Conservation (phyloP, 2,329 filamentous ascomycete genomes). For the Ophiostoma fasciatum region DNA sequence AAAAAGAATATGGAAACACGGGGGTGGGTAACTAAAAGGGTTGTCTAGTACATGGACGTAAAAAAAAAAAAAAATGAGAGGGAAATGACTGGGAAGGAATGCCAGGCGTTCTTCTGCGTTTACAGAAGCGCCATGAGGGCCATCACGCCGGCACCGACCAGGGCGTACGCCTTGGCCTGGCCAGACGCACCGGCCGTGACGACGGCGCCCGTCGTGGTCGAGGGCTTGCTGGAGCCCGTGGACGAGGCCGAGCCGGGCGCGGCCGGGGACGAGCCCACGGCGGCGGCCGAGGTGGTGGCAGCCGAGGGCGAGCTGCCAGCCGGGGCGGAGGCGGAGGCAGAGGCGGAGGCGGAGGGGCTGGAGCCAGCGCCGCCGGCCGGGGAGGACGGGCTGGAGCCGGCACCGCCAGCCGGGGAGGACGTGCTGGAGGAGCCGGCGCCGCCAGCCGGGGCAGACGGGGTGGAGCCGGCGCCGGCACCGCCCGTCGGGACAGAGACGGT, state of each 20-base stretch:
- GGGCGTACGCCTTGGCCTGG: conserved; percentile 22
- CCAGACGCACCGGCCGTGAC: conserved; percentile 24
- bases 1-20: conserved; percentile 4
- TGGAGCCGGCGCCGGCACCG: no score
- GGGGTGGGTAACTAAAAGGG: no score
- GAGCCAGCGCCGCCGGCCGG: not conserved
- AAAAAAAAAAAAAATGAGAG: conserved; percentile 7
- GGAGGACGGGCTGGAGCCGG: not conserved
- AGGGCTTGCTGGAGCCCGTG: conserved; percentile 19
- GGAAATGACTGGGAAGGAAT: not conserved
- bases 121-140: conserved; percentile 32
- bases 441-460: no score
- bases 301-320: no score
- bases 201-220: conserved; percentile 17
- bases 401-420: no score
- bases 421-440: not conserved
- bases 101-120: conserved; percentile 24
- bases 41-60: conserved; percentile 9
- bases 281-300: no score
- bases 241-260: conserved; percentile 12
- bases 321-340: not conserved
- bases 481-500: no score
- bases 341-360: not conserved
- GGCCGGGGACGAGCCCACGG: no score
- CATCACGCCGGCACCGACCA: conserved; percentile 29